Evolutionary conservation across 768 basidiomycete genomes (phyloP).

Genomic region (Favolaschia claudopus): DNA sequence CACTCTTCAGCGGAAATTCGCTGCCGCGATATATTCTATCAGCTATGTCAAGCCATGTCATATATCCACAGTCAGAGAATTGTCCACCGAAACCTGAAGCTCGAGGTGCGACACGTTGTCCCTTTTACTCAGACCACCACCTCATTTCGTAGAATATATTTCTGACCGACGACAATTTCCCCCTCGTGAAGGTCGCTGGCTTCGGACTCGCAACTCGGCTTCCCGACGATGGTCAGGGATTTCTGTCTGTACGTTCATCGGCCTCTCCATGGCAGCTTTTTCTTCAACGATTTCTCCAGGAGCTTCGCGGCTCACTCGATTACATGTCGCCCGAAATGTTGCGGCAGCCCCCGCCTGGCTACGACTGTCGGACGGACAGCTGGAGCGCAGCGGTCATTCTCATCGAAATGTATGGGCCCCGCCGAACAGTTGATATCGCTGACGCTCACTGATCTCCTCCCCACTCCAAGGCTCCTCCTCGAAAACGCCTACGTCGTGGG

Average conservation of each 20-base stretch:
- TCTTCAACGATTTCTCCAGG: constrained; percentile 11
- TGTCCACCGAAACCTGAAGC: constrained; percentile 94
- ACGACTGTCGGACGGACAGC: too few species aligned
- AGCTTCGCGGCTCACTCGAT: background rate
- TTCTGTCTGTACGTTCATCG: constrained; percentile 29
- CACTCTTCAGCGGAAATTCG: constrained; percentile 52
- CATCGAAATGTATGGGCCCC: constrained; percentile 92
- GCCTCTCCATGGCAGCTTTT: background rate
- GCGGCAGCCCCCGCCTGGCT: too few species aligned
- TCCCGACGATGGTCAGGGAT: constrained; percentile 74
- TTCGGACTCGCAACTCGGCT: constrained; percentile 94
- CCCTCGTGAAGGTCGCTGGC: constrained; percentile 89
- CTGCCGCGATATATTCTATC: constrained; percentile 71
- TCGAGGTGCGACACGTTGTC: constrained; percentile 58
- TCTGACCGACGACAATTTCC: constrained; percentile 74
- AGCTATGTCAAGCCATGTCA: constrained; percentile 83
- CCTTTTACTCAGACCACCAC: constrained; percentile 8
- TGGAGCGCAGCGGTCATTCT: too few species aligned
- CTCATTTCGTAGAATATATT: constrained; percentile 72
- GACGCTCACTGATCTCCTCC: too few species aligned
- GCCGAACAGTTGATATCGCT: too few species aligned
- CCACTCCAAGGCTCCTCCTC: too few species aligned
- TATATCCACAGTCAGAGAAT: constrained; percentile 81
- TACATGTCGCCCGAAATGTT: too few species aligned
- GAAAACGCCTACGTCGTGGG: too few species aligned